phyloP scores from a whole-genome alignment of 352 stramenopile genomes.

The Phytophthora sp. region DNA sequence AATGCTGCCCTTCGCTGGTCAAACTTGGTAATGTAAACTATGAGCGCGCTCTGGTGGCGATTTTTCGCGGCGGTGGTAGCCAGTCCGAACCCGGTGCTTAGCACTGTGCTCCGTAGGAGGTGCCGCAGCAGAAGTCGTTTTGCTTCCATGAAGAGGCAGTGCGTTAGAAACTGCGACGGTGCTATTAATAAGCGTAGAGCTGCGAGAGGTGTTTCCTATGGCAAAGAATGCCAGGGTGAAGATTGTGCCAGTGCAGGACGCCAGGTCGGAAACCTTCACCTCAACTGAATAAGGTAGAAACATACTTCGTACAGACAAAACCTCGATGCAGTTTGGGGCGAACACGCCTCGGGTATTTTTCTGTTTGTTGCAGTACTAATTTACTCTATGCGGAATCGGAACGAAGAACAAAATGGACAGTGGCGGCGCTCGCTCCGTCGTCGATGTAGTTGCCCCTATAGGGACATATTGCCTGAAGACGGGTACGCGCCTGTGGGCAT shows the following conservation, averaged over 20 bases:
- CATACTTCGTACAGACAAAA: conserved; percentile 36
- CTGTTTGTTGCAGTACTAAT: conserved; percentile 39
- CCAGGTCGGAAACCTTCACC: too few species aligned
- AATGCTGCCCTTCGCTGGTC: too few species aligned
- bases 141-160: conserved; percentile 5
- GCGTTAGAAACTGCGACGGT: too few species aligned
- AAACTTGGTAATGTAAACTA: too few species aligned
- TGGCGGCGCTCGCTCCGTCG: conserved; percentile 2
- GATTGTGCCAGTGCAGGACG: too few species aligned
- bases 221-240: too few species aligned
- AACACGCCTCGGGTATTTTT: conserved; percentile 29
- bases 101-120: too few species aligned
- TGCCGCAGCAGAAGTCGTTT: conserved; percentile 7
- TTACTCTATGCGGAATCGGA: conserved; percentile 47
- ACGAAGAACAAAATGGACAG: conserved; percentile 33
- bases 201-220: too few species aligned
- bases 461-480: conserved; percentile 34
- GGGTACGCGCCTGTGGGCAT: conserved; percentile 27
- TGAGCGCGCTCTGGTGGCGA: too few species aligned
- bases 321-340: conserved; percentile 14
- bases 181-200: too few species aligned
- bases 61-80: too few species aligned
- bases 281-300: conserved; percentile 30
- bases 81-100: too few species aligned
- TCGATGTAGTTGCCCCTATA: conserved; percentile 21